Percentiles rank a stretch among this genome's conserved stretches.
Evolutionary conservation across 495 filamentous ascomycete species (phyloP).

Genomic region (Annulohypoxylon maeteangense): DNA sequence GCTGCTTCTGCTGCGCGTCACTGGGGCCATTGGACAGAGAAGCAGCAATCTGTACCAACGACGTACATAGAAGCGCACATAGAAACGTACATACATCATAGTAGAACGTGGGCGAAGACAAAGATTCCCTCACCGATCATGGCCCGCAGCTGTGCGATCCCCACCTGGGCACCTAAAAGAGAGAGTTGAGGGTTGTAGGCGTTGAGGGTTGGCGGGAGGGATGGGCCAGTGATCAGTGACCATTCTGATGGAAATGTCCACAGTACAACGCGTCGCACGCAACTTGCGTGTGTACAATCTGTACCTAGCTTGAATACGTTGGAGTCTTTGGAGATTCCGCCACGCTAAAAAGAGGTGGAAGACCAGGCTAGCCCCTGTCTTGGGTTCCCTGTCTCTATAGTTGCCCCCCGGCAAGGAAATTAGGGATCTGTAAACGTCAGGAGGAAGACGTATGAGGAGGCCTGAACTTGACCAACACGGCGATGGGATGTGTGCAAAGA

Average conservation of each 20-base stretch:
- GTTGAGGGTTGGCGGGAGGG: slow-evolving; percentile 13
- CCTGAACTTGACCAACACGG: slow-evolving; percentile 5
- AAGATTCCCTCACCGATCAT: slow-evolving; percentile 38
- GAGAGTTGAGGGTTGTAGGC: slow-evolving; percentile 11
- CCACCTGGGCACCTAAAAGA: slow-evolving; percentile 31
- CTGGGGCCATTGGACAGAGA: slow-evolving; percentile 28
- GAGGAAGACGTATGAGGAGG: slow-evolving; percentile 19
- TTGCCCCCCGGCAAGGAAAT: slow-evolving; percentile 7
- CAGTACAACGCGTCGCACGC: slow-evolving; percentile 22
- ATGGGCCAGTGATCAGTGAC: background rate
- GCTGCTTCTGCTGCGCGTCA: slow-evolving; percentile 39
- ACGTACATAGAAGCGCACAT: slow-evolving; percentile 13
- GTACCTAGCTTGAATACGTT: slow-evolving; percentile 31
- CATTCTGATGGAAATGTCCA: slow-evolving; percentile 20
- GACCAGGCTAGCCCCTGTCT: slow-evolving; percentile 36
- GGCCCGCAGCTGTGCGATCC: slow-evolving; percentile 20
- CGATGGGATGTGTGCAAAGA: background rate
- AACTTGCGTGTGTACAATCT: slow-evolving; percentile 15
- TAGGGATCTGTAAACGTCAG: slow-evolving; percentile 24
- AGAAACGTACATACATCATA: background rate
- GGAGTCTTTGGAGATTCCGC: slow-evolving; percentile 34
- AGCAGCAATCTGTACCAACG: slow-evolving; percentile 27
- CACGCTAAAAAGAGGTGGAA: slow-evolving; percentile 31
- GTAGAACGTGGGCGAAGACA: slow-evolving; percentile 14
- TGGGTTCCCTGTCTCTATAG: slow-evolving; percentile 28